Percentiles rank a stretch among this genome's conserved stretches.
phyloP scores from a whole-genome alignment of 2,329 filamentous ascomycete genomes.

The Neocucurbitaria cava region DNA sequence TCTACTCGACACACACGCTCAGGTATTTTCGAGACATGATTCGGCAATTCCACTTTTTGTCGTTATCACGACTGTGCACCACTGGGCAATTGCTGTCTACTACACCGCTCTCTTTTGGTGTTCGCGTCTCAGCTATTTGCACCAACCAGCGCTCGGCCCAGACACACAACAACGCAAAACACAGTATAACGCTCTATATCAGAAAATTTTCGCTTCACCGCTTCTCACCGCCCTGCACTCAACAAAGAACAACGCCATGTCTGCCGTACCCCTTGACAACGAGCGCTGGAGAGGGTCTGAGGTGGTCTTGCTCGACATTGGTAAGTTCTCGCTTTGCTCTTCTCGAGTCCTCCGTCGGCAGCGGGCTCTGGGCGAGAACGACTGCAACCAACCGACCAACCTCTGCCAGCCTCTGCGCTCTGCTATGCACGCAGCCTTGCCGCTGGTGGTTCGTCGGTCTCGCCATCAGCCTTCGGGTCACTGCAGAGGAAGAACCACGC shows the following conservation, averaged over 20 bases:
- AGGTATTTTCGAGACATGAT: conserved; percentile 26
- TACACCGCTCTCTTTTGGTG: conserved; percentile 39
- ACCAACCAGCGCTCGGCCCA: conserved; percentile 37
- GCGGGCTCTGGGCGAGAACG: conserved; percentile 13
- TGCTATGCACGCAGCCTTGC: conserved; percentile 19
- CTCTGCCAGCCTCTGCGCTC: conserved; percentile 17
- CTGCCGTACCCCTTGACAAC: conserved; percentile 33
- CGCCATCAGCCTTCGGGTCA: conserved; percentile 25
- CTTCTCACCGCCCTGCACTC: conserved; percentile 39
- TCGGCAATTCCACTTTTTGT: conserved; percentile 19
- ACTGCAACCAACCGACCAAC: conserved; percentile 28
- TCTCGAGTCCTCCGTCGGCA: conserved; percentile 19
- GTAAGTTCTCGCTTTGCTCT: conserved; percentile 51
- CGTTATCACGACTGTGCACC: conserved; percentile 18
- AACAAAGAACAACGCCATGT: conserved; percentile 34
- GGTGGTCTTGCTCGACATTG: conserved; percentile 65
- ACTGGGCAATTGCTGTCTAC: conserved; percentile 13
- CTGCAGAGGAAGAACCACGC: conserved; percentile 21
- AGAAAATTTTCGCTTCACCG: conserved; percentile 43
- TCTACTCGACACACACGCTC: conserved; percentile 22
- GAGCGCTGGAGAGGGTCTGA: conserved; percentile 48
- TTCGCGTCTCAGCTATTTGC: conserved; percentile 25
- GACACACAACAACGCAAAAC: conserved; percentile 28
- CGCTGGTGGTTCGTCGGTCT: conserved; percentile 17
- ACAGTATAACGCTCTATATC: conserved; percentile 12